Percentiles rank a stretch among this genome's conserved stretches.
These are phyloP conservation scores for Simmondsia chinensis DNA, from an alignment of 148 eudicot genomes.

Conservation along the genomic window DNA sequence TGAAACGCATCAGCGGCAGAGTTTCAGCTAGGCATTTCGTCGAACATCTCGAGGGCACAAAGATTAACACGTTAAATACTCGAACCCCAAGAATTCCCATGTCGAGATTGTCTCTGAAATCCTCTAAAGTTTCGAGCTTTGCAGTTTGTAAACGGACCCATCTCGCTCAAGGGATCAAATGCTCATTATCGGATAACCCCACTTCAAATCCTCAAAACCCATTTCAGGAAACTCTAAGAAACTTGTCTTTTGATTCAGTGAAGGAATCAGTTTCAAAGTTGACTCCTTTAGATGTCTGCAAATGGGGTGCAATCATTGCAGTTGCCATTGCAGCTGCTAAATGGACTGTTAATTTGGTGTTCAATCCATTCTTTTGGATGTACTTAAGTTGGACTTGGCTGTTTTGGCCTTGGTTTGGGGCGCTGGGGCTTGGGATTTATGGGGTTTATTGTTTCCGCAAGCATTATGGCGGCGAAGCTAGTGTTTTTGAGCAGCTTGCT, in stretches of 20 bases:
- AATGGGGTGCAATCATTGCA: conserved; percentile 30
- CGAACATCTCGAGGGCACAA: conserved; percentile 53
- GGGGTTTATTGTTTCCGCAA: conserved; percentile 46
- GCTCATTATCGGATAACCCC: conserved; percentile 24
- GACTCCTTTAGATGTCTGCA: conserved; percentile 42
- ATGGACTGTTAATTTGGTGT: conserved; percentile 31
- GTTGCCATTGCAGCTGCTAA: conserved; percentile 36
- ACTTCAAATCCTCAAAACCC: conserved; percentile 23
- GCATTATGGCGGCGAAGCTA: conserved; percentile 46
- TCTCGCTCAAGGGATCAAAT: conserved; percentile 21
- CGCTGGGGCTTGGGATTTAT: conserved; percentile 40
- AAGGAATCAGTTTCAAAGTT: conserved; percentile 30
- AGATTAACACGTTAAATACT: too few species aligned
- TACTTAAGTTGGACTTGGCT: conserved; percentile 92
- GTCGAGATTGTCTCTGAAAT: not conserved
- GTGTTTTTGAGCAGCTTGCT: conserved; percentile 47
- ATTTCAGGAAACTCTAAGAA: conserved; percentile 16
- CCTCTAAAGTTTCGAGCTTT: not conserved
- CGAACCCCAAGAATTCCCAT: too few species aligned
- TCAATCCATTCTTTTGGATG: conserved; percentile 83
- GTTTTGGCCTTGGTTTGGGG: conserved; percentile 90
- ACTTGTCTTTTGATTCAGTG: conserved; percentile 27
- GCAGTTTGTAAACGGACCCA: conserved; percentile 8
- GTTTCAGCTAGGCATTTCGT: conserved; percentile 50
- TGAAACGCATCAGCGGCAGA: conserved; percentile 2